Evolutionary conservation across 73 alveolate species (phyloP).

Genomic region (Paramecium primaurelia): DNA sequence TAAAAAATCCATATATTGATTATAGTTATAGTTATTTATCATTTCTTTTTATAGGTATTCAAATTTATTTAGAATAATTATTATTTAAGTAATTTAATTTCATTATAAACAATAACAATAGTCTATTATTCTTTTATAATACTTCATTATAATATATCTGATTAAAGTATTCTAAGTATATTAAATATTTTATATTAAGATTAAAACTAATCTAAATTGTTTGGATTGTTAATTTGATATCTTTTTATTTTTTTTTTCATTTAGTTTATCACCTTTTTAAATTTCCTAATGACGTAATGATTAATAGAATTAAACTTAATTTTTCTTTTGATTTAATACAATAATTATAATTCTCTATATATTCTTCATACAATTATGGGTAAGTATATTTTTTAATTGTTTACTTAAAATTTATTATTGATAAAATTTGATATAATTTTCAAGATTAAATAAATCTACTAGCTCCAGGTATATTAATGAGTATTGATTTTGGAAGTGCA

Average conservation of each 20-base stretch:
- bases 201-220: not conserved
- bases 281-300: not conserved
- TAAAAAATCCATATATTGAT: not conserved
- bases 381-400: not conserved
- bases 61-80: not conserved
- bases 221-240: not conserved
- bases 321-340: not conserved
- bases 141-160: too few relatives aligned
- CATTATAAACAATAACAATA: too few relatives aligned
- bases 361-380: not conserved
- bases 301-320: not conserved
- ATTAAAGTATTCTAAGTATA: too few relatives aligned
- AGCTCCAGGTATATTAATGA: slow-evolving; percentile 15
- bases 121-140: too few relatives aligned
- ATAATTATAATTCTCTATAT: not conserved
- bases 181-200: too few relatives aligned
- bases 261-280: not conserved
- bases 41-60: not conserved
- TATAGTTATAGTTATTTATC: not conserved
- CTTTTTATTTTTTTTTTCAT: slow-evolving; percentile 10
- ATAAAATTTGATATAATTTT: not conserved
- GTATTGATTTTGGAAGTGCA: slow-evolving; percentile 80
- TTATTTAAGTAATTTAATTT: not conserved
- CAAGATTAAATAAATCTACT: not conserved
- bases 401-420: not conserved